Percentiles rank a stretch among this genome's conserved stretches.
phyloP scores from a whole-genome alignment of 305 asterid species.

The Fraxinus xanthoxyloides region DNA sequence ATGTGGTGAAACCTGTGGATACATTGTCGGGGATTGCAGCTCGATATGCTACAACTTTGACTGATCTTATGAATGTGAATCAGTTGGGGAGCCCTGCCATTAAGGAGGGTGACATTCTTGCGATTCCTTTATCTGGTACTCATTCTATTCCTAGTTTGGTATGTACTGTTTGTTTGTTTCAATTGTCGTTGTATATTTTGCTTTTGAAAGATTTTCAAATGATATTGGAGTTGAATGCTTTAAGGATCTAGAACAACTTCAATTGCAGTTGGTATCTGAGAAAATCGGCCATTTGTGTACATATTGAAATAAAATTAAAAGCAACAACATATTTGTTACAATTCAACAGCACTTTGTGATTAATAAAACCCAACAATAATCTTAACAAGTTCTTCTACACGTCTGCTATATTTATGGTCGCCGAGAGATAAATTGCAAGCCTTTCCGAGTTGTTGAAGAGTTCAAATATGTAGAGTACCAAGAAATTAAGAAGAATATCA shows the following conservation, averaged over 20 bases:
- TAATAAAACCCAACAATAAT: background rate
- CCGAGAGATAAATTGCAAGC: background rate
- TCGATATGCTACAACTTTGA: slow-evolving; percentile 65
- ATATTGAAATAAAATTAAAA: background rate
- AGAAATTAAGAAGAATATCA: background rate
- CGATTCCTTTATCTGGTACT: slow-evolving; percentile 84
- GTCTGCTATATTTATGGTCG: background rate
- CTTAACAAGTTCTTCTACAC: background rate
- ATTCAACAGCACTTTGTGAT: background rate
- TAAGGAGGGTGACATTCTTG: slow-evolving; percentile 79
- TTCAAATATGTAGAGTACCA: background rate
- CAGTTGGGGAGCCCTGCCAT: slow-evolving; percentile 61
- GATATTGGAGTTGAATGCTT: background rate
- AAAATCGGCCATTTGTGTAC: background rate
- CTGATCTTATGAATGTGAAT: slow-evolving; percentile 85
- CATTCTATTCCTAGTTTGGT: background rate
- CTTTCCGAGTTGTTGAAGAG: background rate
- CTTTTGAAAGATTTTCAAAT: background rate
- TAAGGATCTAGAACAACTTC: background rate
- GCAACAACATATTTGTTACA: background rate
- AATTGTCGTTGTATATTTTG: background rate
- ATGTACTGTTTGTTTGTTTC: background rate
- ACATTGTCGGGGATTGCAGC: slow-evolving; percentile 70
- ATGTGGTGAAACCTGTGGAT: slow-evolving; percentile 65
- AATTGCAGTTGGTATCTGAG: background rate